Base-by-base conservation (phyloP, 1,284 basidiomycete genomes). In the Spongispora temasekensis region DNA sequence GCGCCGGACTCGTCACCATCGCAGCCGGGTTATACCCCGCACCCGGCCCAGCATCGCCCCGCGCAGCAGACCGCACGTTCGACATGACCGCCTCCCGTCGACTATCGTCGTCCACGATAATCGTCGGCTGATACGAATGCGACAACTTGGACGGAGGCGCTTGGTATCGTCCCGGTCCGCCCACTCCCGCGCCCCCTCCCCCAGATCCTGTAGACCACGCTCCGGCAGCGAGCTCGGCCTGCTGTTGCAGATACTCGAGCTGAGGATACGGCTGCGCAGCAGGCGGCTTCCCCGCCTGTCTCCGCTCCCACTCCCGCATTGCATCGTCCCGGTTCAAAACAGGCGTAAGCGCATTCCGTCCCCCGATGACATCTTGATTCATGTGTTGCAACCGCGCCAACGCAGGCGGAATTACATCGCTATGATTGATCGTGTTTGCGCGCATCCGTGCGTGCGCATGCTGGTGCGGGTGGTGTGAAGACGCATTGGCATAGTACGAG, bases 311-410 rank as follows among this genome's bases (percentile, higher is more conserved):
- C 74, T 95, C 94, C 51, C 88, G 85, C 80, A 93, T 90, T 50
- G 91, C 89, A 66, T 97, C 94, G 69, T 96, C 94, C 61, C 94
- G 84, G 69, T 95, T 94, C 67, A 95, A 78, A 52, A 96, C 92
- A 1, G 94, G 94, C 21, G 93, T 95, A 71, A 95, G 76, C 23
- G 91, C 89, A 70, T 91, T 94, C 63, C 89, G 85, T 42, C 89
- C 91, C 19, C 83, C 84, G 57, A 93, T 93, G 58, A 91, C 87
- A 71, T 96, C 91, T 65, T 93, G 87, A 56, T 92, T 93, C 86
- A 95, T 93, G 58, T 93, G 91, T 56, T 94, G 91, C 66, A 96
- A 76, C 25, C 94, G 83, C 17, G 94, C 94, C 53, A 98, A 79
- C 55, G 95, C 94, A 15, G 95, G 94, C 23, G 97, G 97, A 21